These are phyloP conservation scores for Salix purpurea DNA, from an alignment of 345 rosid genomes.

Conservation along the genomic window DNA sequence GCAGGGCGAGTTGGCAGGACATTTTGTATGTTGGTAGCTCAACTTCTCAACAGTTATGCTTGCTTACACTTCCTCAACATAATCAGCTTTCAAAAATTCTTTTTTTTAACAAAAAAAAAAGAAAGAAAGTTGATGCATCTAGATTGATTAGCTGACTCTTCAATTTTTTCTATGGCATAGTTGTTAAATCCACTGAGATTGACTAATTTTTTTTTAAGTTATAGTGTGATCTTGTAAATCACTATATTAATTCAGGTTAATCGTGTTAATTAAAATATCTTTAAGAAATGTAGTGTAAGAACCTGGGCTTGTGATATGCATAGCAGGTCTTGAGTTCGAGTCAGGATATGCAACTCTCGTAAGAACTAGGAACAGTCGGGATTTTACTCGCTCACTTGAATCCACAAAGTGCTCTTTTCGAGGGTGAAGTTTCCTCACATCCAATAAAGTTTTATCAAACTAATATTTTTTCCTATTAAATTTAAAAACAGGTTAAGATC, in stretches of 20 bases:
- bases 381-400: no score
- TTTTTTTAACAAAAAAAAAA: background rate
- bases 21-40: background rate
- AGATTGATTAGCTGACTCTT: background rate
- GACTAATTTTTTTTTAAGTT: background rate
- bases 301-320: fast-evolving
- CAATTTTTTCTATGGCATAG: background rate
- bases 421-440: fast-evolving
- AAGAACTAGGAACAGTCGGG: fast-evolving
- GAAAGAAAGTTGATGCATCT: background rate
- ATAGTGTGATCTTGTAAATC: background rate
- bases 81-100: background rate
- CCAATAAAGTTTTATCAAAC: no score
- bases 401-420: fast-evolving
- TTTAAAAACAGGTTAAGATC: no score
- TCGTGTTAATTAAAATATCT: no score
- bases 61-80: background rate
- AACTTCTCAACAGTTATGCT: conserved; percentile 2
- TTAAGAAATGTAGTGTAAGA: no score
- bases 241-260: background rate
- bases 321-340: fast-evolving
- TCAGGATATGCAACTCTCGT: no score
- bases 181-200: background rate
- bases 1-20: background rate
- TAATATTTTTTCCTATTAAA: no score